Base-by-base conservation (phyloP, 2,329 filamentous ascomycete species). In the Alternaria triticina region DNA sequence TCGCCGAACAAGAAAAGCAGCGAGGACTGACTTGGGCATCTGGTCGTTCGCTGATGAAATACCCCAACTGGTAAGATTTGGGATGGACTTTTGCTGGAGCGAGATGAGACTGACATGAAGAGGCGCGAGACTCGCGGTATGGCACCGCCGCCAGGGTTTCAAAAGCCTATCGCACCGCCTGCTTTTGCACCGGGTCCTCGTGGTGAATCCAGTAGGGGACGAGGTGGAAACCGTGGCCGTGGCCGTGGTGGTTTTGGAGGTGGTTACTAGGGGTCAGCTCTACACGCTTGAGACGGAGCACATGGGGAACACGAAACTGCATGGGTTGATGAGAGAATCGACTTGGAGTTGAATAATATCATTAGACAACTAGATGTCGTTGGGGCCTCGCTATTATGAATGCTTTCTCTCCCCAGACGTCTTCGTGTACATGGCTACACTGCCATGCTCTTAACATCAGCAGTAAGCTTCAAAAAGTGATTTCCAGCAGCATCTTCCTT, bases 401-500 rank as follows among this genome's bases (percentile, higher is more conserved):
- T 40, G 1, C 36, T 40, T 40, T 40, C n/a, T 40, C n/a, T 40
- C 36, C 36, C n/a, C 36, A 40, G n/a, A 3, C 36, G 8, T 40
- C n/a, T 2, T 40, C 36, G 3, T 17, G 36, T 40, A 40, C n/a
- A 9, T 17, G 6, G 20, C 22, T 43, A 45, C 2, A 61, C 25
- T 2, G 33, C 47, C 54, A 57, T 43, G 40, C 23, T 47, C 12
- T n/a, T 23, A 12, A 57, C 25, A 22, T 62, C 36, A 47, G 44
- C 47, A 15, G 57, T 56, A 44, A 66, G 28, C 54, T 66, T 68
- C 59, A 63, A 50, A 6, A 66, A 61, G 12, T 28, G 5, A 9
- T 55, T 59, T 27, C 50, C 23, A 8, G 62, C 66, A 50, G 62
- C 65, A 51, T 79, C 72, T 25, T 70, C 68, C 50, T 71, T 76